A percentile compares a stretch with the other conserved stretches of the same genome.
Evolutionary conservation across 1,139 yeast species (phyloP).

Genomic region (Saccharomyces hybrid): DNA sequence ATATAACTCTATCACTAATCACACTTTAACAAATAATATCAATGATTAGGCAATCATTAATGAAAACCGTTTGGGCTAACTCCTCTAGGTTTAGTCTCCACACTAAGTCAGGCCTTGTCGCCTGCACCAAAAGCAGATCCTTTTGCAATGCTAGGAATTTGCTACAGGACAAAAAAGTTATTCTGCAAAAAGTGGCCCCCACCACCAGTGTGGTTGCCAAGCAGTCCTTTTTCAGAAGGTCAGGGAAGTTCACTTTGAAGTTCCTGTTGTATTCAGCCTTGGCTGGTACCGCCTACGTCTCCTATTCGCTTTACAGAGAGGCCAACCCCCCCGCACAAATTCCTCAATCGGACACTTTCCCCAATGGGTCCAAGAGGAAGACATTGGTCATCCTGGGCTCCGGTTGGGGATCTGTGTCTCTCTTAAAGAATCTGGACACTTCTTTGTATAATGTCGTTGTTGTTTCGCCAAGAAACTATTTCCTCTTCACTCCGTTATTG

Average conservation of each 20-base stretch:
- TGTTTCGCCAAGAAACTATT: conserved; percentile 90
- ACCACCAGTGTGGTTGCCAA: not conserved
- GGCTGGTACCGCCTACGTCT: conserved; percentile 43
- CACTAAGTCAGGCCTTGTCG: not conserved
- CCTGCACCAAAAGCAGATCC: not conserved
- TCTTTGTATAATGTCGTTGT: conserved; percentile 80
- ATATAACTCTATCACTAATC: not conserved
- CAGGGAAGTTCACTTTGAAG: conserved; percentile 30
- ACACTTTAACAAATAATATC: not conserved
- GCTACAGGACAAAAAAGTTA: not conserved
- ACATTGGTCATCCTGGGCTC: conserved; percentile 85
- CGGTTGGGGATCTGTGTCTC: conserved; percentile 88
- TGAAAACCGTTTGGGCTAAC: not conserved
- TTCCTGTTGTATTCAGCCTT: conserved; percentile 36
- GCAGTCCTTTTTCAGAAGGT: not conserved
- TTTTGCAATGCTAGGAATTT: not conserved
- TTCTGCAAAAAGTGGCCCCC: not conserved
- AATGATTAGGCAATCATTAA: not conserved
- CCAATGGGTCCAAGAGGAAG: conserved; percentile 72
- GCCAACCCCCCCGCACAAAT: conserved; percentile 52
- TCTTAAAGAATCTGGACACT: conserved; percentile 80
- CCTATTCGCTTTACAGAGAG: conserved; percentile 54
- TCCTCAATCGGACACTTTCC: conserved; percentile 52
- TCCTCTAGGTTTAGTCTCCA: not conserved
- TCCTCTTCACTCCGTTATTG: conserved; percentile 85